A percentile compares a stretch with the other conserved stretches of the same genome.
Conservation (phyloP, 805 yeast genomes). For the Starmerella powellii region DNA sequence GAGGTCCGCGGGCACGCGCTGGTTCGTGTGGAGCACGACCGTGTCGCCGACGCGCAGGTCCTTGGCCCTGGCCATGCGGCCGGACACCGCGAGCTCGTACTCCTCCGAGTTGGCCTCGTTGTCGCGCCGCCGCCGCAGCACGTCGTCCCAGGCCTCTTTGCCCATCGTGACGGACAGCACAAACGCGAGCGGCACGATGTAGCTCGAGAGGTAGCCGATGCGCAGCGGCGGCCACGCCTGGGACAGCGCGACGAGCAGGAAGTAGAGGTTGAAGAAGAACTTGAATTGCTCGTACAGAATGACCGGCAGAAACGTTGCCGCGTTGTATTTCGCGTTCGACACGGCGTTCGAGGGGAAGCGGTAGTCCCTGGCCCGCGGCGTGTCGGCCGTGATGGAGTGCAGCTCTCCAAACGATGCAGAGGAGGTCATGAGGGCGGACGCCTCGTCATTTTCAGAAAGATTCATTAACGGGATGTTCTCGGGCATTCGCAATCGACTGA, state of each 20-base stretch:
- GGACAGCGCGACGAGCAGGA: conserved; percentile 82
- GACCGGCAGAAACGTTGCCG: conserved; percentile 75
- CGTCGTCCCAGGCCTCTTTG: conserved; percentile 91
- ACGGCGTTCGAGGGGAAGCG: conserved; percentile 56
- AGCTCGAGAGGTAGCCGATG: conserved; percentile 86
- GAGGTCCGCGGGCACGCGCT: conserved; percentile 89
- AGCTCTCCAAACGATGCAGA: conserved; percentile 1
- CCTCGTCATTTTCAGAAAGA: conserved; percentile 2
- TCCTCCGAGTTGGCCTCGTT: conserved; percentile 73
- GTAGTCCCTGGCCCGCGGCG: conserved; percentile 19
- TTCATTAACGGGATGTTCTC: conserved; percentile 17
- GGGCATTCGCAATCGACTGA: conserved; percentile 11
- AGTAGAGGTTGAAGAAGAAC: conserved; percentile 88
- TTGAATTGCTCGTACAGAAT: conserved; percentile 91
- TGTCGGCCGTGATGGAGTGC: conserved; percentile 10
- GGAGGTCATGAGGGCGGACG: background rate
- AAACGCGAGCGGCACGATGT: conserved; percentile 87
- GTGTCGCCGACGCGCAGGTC: conserved; percentile 78
- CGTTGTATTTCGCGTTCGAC: conserved; percentile 88
- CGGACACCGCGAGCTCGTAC: conserved; percentile 48
- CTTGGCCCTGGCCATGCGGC: conserved; percentile 38
- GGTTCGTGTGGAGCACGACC: conserved; percentile 64
- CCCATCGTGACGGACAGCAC: conserved; percentile 86
- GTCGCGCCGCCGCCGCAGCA: conserved; percentile 81
- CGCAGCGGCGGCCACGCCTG: conserved; percentile 81